phyloP scores from a whole-genome alignment of 1,284 basidiomycete species.

The Ustilago cynodontis region DNA sequence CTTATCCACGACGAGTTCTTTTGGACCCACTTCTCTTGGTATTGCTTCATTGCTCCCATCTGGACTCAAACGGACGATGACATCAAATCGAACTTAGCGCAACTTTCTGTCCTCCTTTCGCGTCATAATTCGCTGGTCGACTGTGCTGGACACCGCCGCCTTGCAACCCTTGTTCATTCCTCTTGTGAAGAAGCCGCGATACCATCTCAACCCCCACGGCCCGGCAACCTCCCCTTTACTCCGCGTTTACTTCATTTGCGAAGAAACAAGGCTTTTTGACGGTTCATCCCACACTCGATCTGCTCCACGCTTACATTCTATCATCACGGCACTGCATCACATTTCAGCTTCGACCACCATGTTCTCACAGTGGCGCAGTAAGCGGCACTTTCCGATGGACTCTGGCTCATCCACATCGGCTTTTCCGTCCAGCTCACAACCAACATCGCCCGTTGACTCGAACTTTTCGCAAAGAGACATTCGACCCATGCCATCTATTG shows the following conservation, averaged over 20 bases:
- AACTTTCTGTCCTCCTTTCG: neutral
- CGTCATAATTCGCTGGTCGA: neutral
- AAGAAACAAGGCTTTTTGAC: neutral
- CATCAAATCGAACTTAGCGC: neutral
- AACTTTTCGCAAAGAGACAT: conserved; percentile 8
- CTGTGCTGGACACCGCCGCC: neutral
- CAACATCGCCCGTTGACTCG: conserved; percentile 13
- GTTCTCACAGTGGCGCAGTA: conserved; percentile 52
- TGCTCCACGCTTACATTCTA: neutral
- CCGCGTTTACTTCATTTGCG: neutral
- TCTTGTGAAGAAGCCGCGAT: neutral
- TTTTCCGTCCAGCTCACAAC: conserved; percentile 16
- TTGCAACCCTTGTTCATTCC: neutral
- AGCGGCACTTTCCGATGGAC: conserved; percentile 45
- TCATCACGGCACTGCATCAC: neutral
- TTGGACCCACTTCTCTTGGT: neutral
- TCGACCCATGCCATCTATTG: conserved; percentile 11
- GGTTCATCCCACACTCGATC: neutral
- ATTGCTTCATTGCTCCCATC: neutral
- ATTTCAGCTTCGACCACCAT: conserved; percentile 6
- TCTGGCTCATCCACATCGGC: conserved; percentile 26
- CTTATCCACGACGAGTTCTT: neutral
- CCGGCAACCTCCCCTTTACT: neutral
- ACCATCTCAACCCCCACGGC: neutral
- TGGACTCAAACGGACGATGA: neutral